phyloP scores from a whole-genome alignment of 208 protist species.

The Trichomonas gallinae region DNA sequence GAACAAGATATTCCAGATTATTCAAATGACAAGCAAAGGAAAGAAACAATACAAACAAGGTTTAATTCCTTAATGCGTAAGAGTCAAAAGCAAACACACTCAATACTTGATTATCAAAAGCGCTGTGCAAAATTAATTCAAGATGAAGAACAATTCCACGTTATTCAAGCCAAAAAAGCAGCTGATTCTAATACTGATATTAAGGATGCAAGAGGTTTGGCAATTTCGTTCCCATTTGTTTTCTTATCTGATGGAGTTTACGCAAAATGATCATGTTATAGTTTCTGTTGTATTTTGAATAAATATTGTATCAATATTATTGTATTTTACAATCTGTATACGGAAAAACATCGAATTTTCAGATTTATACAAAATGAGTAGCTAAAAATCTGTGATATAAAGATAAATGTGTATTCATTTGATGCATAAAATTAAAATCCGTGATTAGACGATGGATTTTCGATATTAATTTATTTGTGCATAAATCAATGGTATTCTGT shows the following conservation, averaged over 20 bases:
- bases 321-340: no score
- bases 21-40: neutral
- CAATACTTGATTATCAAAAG: neutral
- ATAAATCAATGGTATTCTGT: no score
- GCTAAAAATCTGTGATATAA: no score
- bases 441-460: no score
- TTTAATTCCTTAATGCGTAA: neutral
- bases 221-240: neutral
- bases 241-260: neutral
- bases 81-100: neutral
- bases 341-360: no score
- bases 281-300: no score
- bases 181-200: neutral
- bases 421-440: no score
- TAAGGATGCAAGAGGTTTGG: neutral
- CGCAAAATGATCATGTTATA: no score
- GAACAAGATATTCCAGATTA: neutral
- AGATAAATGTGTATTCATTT: no score
- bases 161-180: neutral
- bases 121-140: neutral
- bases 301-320: no score
- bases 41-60: neutral
- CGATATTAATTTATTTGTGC: no score
- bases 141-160: neutral
- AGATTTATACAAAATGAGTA: no score